Percentiles rank a stretch among this genome's conserved stretches.
These are phyloP conservation scores for Carex scoparia DNA, from an alignment of 176 grass and related monocot species.

Conservation along the genomic window DNA sequence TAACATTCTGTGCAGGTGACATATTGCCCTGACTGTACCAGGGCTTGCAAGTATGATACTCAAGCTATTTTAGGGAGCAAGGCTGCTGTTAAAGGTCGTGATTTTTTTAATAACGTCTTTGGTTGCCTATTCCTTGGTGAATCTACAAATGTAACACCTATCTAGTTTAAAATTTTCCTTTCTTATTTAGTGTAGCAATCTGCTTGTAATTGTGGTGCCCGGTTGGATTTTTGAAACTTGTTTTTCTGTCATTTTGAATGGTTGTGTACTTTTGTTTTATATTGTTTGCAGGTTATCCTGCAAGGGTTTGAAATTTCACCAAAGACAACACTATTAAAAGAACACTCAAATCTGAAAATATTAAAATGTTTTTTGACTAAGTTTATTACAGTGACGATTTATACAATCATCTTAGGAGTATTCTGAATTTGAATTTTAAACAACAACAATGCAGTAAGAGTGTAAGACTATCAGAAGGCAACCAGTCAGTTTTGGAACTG, in stretches of 20 bases:
- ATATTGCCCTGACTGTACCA: conserved; percentile 84
- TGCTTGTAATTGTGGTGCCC: background rate
- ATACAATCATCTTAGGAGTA: no score
- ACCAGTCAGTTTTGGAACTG: no score
- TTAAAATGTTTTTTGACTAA: background rate
- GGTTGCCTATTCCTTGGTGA: conserved; percentile 86
- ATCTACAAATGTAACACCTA: conserved; percentile 46
- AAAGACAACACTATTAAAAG: background rate
- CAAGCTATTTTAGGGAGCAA: conserved; percentile 39
- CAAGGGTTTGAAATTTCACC: background rate
- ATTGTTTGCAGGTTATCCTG: background rate
- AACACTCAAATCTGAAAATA: background rate
- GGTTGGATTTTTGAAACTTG: background rate
- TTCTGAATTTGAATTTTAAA: no score
- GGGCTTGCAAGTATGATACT: conserved; percentile 84
- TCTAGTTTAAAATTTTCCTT: conserved; percentile 21
- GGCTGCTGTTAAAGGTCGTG: conserved; percentile 36
- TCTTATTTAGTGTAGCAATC: background rate
- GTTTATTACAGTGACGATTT: background rate
- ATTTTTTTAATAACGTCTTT: conserved; percentile 82
- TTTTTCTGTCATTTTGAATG: background rate
- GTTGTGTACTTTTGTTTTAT: background rate
- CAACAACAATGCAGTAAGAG: no score
- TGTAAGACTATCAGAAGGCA: no score
- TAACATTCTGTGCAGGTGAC: conserved; percentile 56